Evolutionary conservation across 1,284 basidiomycete species (phyloP).

Genomic region (Takashimella koratensis): DNA sequence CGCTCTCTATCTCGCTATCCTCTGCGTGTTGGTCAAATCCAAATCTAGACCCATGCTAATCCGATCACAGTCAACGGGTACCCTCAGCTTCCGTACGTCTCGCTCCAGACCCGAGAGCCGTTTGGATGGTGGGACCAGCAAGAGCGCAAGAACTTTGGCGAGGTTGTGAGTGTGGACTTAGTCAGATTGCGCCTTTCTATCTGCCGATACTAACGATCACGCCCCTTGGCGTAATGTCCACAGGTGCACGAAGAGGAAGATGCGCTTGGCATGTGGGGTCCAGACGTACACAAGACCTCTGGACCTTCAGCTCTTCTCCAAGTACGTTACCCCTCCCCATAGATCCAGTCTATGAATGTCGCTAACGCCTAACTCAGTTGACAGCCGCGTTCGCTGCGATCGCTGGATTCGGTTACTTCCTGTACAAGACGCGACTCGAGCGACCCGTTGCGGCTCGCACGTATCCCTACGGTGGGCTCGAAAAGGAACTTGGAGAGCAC

Average conservation of each 20-base stretch:
- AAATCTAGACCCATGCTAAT: no score
- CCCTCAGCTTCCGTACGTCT: conserved; percentile 68
- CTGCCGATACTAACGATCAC: no score
- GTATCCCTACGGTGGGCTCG: conserved; percentile 47
- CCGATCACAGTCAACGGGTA: conserved; percentile 63
- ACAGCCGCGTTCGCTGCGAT: conserved; percentile 30
- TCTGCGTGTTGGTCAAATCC: no score
- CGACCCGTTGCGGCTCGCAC: conserved; percentile 32
- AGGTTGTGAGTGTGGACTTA: conserved; percentile 71
- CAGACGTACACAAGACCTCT: conserved; percentile 57
- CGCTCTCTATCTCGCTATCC: no score
- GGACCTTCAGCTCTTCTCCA: conserved; percentile 32
- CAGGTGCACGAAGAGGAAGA: conserved; percentile 83
- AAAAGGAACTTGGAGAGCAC: conserved; percentile 43
- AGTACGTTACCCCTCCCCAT: conserved; percentile 16
- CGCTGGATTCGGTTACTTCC: conserved; percentile 33
- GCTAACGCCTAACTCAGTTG: conserved; percentile 18
- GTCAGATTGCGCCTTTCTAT: background rate
- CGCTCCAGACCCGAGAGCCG: conserved; percentile 63
- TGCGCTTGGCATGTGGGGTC: conserved; percentile 80
- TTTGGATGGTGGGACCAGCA: conserved; percentile 77
- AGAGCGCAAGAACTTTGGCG: conserved; percentile 79
- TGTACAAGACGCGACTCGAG: conserved; percentile 28
- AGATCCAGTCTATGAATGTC: background rate
- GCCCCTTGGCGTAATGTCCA: no score